Percentiles rank a stretch among this genome's conserved stretches.
phyloP scores from a whole-genome alignment of 805 yeast species.

The Nakazawaea wyomingensis region DNA sequence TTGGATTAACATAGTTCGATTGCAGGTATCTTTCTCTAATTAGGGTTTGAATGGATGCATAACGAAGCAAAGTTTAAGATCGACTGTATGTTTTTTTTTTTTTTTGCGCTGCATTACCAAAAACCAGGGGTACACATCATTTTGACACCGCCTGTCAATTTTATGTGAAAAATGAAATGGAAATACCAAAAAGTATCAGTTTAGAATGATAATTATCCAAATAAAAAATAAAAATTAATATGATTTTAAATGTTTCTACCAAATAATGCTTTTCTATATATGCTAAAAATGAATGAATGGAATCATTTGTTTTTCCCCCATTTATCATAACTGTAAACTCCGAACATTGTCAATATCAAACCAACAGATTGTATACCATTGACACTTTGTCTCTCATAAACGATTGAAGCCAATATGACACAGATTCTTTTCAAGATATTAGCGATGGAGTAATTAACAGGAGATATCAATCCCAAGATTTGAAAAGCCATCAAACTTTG shows the following conservation, averaged over 20 bases:
- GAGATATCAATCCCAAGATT: constrained; percentile 63
- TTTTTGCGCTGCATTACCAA: no score
- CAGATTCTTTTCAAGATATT: constrained; percentile 71
- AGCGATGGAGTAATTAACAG: constrained; percentile 76
- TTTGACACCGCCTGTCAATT: no score
- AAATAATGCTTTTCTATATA: no score
- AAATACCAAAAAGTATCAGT: no score
- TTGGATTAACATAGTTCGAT: no score
- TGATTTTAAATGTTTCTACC: no score
- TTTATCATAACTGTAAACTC: constrained; percentile 66
- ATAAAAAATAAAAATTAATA: not conserved
- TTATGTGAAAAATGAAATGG: no score
- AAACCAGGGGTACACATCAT: no score
- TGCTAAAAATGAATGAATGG: not conserved
- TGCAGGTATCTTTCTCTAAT: no score
- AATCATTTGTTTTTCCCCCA: constrained; percentile 41
- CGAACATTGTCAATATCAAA: constrained; percentile 48
- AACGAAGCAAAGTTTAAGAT: no score
- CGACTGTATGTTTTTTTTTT: no score
- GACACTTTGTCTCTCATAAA: constrained; percentile 52
- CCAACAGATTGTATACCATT: constrained; percentile 44
- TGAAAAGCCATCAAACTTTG: constrained; percentile 76
- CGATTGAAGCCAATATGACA: constrained; percentile 59
- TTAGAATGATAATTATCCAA: not conserved
- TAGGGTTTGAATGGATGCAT: no score